Evolutionary conservation across 2,329 filamentous ascomycete genomes (phyloP), one percentile per base, ranked within the genome.

Genomic region (Thermoascus crustaceus): DNA sequence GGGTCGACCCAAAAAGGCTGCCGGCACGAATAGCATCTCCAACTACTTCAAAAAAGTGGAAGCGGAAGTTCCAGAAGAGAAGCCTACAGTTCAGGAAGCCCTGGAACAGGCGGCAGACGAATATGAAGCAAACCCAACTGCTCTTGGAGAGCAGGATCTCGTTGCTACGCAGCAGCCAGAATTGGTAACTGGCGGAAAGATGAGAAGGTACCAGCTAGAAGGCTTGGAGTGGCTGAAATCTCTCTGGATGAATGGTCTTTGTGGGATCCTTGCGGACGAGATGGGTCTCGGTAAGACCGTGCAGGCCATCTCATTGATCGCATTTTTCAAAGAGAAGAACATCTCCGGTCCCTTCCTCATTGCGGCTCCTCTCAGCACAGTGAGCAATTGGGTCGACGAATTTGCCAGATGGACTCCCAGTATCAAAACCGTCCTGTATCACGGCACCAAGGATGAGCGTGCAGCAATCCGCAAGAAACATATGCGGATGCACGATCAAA

Each of bases 331-430:
- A 46, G 88, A 96, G 50, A 82, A 89, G 46, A 85, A 89, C 31
- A 74, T 80, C 5, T 87, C 91, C 2, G 91, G 91, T 0, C 91
- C 91, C 0, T 94, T 95, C 53, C 63, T 98, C 14, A 86, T 98
- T 35, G 81, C 91, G 5, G 87, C 88, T 0, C 91, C 91, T 0
- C 63, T 96, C 3, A 95, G 87, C 52, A 96, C 91, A 0, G 73
- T 95, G 0, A 87, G 82, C 24, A 98, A 96, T 55, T 98, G 91
- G 91, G 80, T 94, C 26, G 84, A 91, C 26, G 91, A 98, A 52
- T 95, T 96, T 48, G 72, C 79, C 21, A 82, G 82, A 48, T 98
- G 88, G 87, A 85, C 86, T 0, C 91, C 91, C 0, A 75, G 73
- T 2, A 89, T 96, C 24, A 87, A 89, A 0, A 87, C 91, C 0